A percentile compares a stretch with the other conserved stretches of the same genome.
phyloP scores from a whole-genome alignment of 164 flowering plant species.

The Chimonanthus salicifolius region DNA sequence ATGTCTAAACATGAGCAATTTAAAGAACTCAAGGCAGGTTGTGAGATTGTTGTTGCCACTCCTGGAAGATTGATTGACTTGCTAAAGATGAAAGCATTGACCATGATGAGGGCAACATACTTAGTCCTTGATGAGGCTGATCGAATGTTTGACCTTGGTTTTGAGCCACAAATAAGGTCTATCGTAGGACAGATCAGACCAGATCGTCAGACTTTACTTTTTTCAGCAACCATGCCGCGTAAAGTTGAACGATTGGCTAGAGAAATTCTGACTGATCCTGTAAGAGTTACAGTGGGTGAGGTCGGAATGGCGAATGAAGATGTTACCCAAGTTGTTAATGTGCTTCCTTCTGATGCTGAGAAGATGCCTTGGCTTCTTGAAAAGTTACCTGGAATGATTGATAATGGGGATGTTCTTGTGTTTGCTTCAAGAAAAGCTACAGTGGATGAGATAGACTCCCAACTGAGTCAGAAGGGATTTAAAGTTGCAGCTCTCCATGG shows the following conservation, averaged over 20 bases:
- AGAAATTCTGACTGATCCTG: slow-evolving; percentile 81
- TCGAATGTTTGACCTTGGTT: slow-evolving; percentile 98
- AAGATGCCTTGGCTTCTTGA: slow-evolving; percentile 92
- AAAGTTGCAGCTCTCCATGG: slow-evolving; percentile 95
- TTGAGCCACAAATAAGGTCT: slow-evolving; percentile 93
- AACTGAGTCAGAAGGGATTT: slow-evolving; percentile 52
- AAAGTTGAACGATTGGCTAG: slow-evolving; percentile 87
- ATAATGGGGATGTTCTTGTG: slow-evolving; percentile 84
- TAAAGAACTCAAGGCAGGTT: slow-evolving; percentile 96
- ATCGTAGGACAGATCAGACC: slow-evolving; percentile 97
- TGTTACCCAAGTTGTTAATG: slow-evolving; percentile 85
- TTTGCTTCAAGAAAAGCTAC: slow-evolving; percentile 86
- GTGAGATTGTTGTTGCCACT: slow-evolving; percentile 94
- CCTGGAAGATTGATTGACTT: slow-evolving; percentile 97
- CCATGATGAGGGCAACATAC: slow-evolving; percentile 83
- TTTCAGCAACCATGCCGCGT: slow-evolving; percentile 97
- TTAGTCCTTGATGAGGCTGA: slow-evolving; percentile 98
- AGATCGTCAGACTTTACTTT: slow-evolving; percentile 89
- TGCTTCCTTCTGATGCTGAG: slow-evolving; percentile 73
- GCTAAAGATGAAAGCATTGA: slow-evolving; percentile 92
- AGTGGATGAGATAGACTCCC: slow-evolving; percentile 84
- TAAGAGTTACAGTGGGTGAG: slow-evolving; percentile 88
- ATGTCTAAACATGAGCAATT: slow-evolving; percentile 98
- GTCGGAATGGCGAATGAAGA: slow-evolving; percentile 97
- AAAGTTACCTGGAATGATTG: slow-evolving; percentile 81